Evolutionary conservation across 2,329 filamentous ascomycete species (phyloP).

Genomic region (Colletotrichum salicis): DNA sequence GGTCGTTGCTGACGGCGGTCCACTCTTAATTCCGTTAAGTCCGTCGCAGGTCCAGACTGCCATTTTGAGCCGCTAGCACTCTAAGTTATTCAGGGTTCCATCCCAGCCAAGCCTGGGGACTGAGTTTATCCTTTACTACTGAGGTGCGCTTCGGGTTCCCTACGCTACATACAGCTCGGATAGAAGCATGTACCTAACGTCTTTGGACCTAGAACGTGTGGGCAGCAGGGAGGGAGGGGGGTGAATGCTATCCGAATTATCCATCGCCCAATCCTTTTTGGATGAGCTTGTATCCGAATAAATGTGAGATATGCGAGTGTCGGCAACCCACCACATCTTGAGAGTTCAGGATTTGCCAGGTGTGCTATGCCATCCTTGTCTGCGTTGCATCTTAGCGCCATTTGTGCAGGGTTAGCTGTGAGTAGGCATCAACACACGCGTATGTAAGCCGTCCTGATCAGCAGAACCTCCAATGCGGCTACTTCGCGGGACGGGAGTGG

Average conservation of each 20-base stretch:
- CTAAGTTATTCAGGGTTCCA: slow-evolving; percentile 16
- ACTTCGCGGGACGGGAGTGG: background rate
- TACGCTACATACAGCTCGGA: background rate
- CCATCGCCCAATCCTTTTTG: background rate
- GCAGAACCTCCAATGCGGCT: background rate
- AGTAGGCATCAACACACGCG: slow-evolving; percentile 1
- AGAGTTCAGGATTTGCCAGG: background rate
- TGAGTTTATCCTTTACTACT: background rate
- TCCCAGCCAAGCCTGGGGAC: slow-evolving; percentile 4
- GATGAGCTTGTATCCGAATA: background rate
- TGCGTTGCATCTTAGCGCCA: background rate
- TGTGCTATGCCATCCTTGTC: background rate
- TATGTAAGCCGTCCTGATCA: background rate
- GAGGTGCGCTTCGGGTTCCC: too few species aligned
- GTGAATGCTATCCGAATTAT: background rate
- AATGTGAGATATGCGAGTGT: background rate
- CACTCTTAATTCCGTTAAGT: slow-evolving; percentile 28
- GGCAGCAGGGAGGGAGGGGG: background rate
- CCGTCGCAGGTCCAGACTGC: slow-evolving; percentile 24
- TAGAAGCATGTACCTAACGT: background rate
- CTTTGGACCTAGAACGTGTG: background rate
- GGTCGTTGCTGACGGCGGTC: background rate
- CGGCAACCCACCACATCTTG: background rate
- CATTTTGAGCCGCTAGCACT: background rate
- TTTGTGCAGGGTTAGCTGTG: background rate